Evolutionary conservation across 371 early-diverging fungal species (phyloP).

Genomic region (Rhizomucor miehei): DNA sequence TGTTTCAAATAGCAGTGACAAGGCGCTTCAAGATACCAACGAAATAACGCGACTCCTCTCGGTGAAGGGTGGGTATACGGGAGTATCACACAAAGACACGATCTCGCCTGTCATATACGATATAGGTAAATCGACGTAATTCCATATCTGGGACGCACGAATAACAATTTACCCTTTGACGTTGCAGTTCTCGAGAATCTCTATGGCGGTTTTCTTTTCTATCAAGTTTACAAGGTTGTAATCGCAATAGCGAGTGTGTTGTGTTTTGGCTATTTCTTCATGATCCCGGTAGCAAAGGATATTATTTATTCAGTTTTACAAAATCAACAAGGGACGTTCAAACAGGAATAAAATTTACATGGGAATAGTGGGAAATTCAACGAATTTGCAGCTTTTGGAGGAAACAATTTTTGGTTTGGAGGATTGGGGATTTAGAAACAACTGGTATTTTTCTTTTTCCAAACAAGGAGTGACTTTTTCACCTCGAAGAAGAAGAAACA

Average conservation of each 20-base stretch:
- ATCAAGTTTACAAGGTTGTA: constrained; percentile 30
- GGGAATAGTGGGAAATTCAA: too few relatives aligned
- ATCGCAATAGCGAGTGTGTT: constrained; percentile 13
- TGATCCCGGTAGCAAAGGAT: constrained; percentile 13
- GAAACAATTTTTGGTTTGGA: too few relatives aligned
- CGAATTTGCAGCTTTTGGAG: too few relatives aligned
- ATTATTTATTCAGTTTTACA: background rate
- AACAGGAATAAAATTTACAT: constrained; percentile 4
- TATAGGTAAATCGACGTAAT: constrained; percentile 21
- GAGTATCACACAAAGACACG: constrained; percentile 22
- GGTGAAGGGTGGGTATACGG: constrained; percentile 28
- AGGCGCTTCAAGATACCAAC: background rate
- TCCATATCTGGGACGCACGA: background rate
- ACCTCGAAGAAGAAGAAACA: too few relatives aligned
- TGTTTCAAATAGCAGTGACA: background rate
- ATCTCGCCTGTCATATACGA: constrained; percentile 22
- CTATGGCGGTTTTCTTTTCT: constrained; percentile 29
- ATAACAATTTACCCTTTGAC: too few relatives aligned
- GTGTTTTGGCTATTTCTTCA: constrained; percentile 15
- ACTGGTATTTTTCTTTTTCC: too few relatives aligned
- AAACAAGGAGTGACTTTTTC: too few relatives aligned
- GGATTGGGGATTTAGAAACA: too few relatives aligned
- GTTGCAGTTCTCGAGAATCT: constrained; percentile 24
- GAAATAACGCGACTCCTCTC: constrained; percentile 8
- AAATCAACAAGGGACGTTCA: background rate